Conservation (phyloP, 2,329 filamentous ascomycete species). For the Penicillium fuscoglaucum region DNA sequence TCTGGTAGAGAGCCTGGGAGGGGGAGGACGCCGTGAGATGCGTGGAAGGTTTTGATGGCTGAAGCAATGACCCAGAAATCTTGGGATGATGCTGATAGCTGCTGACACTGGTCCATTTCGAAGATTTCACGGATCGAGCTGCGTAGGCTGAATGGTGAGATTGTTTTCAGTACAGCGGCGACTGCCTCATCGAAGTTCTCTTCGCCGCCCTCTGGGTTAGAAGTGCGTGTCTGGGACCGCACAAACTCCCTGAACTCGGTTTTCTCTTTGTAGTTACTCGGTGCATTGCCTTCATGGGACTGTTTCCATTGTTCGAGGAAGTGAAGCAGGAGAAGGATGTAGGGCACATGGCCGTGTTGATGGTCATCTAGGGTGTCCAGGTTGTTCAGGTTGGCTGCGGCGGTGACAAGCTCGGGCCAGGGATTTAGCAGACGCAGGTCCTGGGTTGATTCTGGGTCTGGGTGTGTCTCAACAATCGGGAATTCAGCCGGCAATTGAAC, state of each 20-base stretch:
- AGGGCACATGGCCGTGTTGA: constrained; percentile 89
- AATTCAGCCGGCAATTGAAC: constrained; percentile 75
- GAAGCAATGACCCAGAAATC: constrained; percentile 88
- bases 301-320: constrained; percentile 80
- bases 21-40: constrained; percentile 71
- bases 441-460: constrained; percentile 77
- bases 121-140: constrained; percentile 76
- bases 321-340: constrained; percentile 77
- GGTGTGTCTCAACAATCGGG: constrained; percentile 93
- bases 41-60: constrained; percentile 75
- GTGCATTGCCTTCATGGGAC: constrained; percentile 65
- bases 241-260: constrained; percentile 74
- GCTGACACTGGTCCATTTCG: constrained; percentile 62
- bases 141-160: constrained; percentile 68
- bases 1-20: constrained; percentile 86
- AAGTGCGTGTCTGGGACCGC: constrained; percentile 63
- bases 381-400: constrained; percentile 63
- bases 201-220: constrained; percentile 81
- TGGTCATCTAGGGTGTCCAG: constrained; percentile 72
- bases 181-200: constrained; percentile 97
- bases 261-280: constrained; percentile 81
- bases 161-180: constrained; percentile 81
- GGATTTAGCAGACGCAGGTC: constrained; percentile 82
- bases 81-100: constrained; percentile 50
- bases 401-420: constrained; percentile 77